Evolutionary conservation across 78 protist genomes (phyloP).

Genomic region (Pigoraptor vietnamica): DNA sequence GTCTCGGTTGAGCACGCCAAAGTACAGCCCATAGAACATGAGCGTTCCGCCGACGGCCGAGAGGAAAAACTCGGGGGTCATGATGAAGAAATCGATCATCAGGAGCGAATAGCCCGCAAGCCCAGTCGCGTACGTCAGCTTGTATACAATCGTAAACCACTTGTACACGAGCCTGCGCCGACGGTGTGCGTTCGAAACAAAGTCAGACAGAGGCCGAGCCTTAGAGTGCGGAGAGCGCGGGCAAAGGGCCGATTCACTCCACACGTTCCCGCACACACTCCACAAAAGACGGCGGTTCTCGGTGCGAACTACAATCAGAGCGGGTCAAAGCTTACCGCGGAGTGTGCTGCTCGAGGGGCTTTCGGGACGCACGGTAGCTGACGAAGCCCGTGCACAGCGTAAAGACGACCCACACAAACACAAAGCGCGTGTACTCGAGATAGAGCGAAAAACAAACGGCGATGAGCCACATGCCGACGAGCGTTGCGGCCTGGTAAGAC

Average conservation of each 20-base stretch:
- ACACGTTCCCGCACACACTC: too few relatives aligned
- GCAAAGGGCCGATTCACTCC: too few relatives aligned
- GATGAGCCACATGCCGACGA: conserved; percentile 12
- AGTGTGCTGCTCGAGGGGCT: not conserved
- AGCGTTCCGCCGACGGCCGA: not conserved
- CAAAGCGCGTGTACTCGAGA: not conserved
- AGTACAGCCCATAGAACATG: conserved; percentile 30
- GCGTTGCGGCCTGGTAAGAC: not conserved
- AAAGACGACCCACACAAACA: not conserved
- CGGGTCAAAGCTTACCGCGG: not conserved
- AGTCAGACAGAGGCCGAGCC: not conserved
- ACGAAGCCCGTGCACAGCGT: not conserved
- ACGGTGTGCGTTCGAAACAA: not conserved
- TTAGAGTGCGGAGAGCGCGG: too few relatives aligned
- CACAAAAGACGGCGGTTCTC: too few relatives aligned
- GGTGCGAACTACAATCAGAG: too few relatives aligned
- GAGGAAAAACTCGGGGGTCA: not conserved
- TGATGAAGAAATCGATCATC: not conserved
- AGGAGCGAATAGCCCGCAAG: not conserved
- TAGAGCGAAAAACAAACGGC: not conserved
- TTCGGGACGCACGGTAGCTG: not conserved
- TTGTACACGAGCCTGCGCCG: not conserved
- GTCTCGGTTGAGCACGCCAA: conserved; percentile 36
- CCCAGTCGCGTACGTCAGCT: not conserved
- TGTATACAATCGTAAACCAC: not conserved